Evolutionary conservation across 129 eudicot species (phyloP), one percentile per base, ranked within the genome.

Genomic region (Centaurea solstitialis): DNA sequence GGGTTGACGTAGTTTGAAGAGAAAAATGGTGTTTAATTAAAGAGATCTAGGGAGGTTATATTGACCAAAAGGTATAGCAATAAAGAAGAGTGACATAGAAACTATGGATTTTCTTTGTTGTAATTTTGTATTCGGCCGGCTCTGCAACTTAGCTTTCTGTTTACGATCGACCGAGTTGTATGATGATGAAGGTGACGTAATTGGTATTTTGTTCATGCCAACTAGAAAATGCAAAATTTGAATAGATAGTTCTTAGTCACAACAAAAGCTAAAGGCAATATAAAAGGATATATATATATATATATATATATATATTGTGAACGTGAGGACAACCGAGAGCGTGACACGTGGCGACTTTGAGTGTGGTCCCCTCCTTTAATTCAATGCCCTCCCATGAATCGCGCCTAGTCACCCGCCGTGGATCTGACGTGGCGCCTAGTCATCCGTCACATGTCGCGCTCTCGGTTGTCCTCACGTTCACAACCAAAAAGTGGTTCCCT

Each of bases 1-100:
- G 87, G 89, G 81, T 79, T 78, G 79, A 85, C 68, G 40, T 38
- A 65, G 64, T 78, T 26, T 84, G 80, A 65, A 70, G 78, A 72
- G 57, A 68, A 79, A 73, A 75, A 68, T 37, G 71, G 39, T 53
- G 62, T 68, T 45, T 80, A 73, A 18, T 45, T 80, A 73, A 18
- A 73, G 61, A 18, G 76, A 26, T 26, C 30, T 2, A 76, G 61
- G 22, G 66, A 65, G 72, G 40, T 76, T 82, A 70, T 76, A 82
- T 82, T 82, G 86, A 82, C 86, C 74, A 69, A 70, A 61, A 70
- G 41, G 65, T 50, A 53, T 38, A 26, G 30, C 62, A 81, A 68
- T 47, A 75, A 61, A 81, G 71, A 70, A 74, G 68, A 13, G 74
- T 9, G 33, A 71, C 73, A 69, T 76, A n/a, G 40, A 76, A 81